Evolutionary conservation across 208 protist genomes (phyloP).

Genomic region (Trichomonas vaginalis): DNA sequence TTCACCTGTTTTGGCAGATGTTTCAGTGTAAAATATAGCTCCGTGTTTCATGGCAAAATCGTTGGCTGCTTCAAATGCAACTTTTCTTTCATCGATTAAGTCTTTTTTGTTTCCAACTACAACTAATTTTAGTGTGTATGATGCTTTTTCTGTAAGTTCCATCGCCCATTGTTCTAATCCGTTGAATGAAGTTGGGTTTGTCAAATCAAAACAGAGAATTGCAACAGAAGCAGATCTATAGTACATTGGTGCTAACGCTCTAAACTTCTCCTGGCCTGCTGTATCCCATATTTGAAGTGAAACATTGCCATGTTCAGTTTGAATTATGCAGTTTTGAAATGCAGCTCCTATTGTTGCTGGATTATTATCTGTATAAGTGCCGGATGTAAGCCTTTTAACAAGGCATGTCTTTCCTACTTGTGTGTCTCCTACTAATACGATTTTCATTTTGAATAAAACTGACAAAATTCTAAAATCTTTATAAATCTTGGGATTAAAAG

Average conservation of each 20-base stretch:
- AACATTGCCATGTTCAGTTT: not conserved
- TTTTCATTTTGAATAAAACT: not conserved
- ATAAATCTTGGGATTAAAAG: too few species aligned
- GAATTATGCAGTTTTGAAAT: not conserved
- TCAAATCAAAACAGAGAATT: not conserved
- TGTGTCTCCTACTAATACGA: not conserved
- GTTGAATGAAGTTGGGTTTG: not conserved
- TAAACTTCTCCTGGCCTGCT: not conserved
- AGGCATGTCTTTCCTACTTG: not conserved
- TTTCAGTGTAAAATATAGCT: not conserved
- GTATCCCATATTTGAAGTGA: not conserved
- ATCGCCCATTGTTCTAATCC: not conserved
- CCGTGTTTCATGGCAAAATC: not conserved
- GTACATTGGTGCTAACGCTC: not conserved
- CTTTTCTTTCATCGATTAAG: not conserved
- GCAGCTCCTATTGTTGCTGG: not conserved
- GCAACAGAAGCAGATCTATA: not conserved
- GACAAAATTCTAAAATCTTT: not conserved
- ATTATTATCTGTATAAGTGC: not conserved
- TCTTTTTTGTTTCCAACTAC: not conserved
- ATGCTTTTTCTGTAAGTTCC: not conserved
- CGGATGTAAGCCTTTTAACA: not conserved
- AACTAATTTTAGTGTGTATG: not conserved
- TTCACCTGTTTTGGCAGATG: not conserved
- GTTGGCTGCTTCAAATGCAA: not conserved